Evolutionary conservation across 1,284 basidiomycete genomes (phyloP).

Genomic region (Uromyces viciae-fabae): DNA sequence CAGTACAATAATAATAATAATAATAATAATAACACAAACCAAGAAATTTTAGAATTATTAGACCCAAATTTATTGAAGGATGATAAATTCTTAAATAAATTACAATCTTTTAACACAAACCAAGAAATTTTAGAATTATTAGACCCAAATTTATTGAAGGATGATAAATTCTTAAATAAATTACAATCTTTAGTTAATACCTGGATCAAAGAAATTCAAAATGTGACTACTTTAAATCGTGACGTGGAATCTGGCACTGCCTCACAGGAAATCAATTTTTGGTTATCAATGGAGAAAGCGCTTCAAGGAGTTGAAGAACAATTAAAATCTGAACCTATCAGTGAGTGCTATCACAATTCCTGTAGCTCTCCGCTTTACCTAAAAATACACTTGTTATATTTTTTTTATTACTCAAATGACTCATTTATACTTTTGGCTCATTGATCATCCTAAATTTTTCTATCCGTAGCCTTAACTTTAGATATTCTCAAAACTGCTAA

Average conservation of each 20-base stretch:
- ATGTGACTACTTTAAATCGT: constrained; percentile 82
- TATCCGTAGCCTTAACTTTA: constrained; percentile 68
- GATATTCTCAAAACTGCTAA: constrained; percentile 93
- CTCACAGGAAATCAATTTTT: constrained; percentile 98
- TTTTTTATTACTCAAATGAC: background rate
- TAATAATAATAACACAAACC: constrained; percentile 58
- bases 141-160: constrained; percentile 69
- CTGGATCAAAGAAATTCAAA: constrained; percentile 98
- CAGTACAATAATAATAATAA: constrained; percentile 61
- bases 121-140: constrained; percentile 74
- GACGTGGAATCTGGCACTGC: constrained; percentile 95
- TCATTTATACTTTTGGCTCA: background rate
- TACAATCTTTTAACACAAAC: constrained; percentile 70
- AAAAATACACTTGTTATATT: background rate
- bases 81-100: constrained; percentile 83
- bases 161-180: constrained; percentile 87
- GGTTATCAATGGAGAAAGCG: constrained; percentile 88
- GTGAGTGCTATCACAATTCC: constrained; percentile 33
- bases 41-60: constrained; percentile 73
- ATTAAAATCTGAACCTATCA: constrained; percentile 83
- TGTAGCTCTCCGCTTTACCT: background rate
- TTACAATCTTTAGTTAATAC: constrained; percentile 90
- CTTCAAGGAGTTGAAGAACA: constrained; percentile 89
- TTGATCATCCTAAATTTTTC: background rate
- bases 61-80: constrained; percentile 73